Conservation (phyloP, 2,329 filamentous ascomycete genomes). For the Diaporthe amygdali region DNA sequence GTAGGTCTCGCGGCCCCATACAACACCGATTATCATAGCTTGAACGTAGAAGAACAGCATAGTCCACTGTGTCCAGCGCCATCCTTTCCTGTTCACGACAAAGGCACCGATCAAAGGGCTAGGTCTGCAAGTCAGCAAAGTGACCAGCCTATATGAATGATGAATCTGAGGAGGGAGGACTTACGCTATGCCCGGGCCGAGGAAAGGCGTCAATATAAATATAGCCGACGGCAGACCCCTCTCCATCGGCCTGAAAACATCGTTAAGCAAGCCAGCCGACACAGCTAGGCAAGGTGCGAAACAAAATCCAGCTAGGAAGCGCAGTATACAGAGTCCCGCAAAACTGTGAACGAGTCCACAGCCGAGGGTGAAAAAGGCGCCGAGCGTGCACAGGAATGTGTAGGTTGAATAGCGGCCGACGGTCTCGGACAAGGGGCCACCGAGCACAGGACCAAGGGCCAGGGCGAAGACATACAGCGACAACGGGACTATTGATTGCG, state of each 20-base stretch:
- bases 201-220: slow-evolving; percentile 56
- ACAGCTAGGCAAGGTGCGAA: slow-evolving; percentile 55
- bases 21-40: slow-evolving; percentile 39
- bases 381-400: slow-evolving; percentile 48
- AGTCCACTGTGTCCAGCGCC: slow-evolving; percentile 61
- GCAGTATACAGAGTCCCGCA: slow-evolving; percentile 54
- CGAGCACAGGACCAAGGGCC: slow-evolving; percentile 62
- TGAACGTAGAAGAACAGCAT: slow-evolving; percentile 51
- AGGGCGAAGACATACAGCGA: slow-evolving; percentile 66
- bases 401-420: slow-evolving; percentile 62
- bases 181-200: slow-evolving; percentile 58
- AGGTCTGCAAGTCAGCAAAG: not conserved
- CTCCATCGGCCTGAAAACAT: slow-evolving; percentile 49
- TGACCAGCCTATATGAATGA: not conserved
- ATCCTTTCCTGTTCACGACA: slow-evolving; percentile 48
- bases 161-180: slow-evolving; percentile 27
- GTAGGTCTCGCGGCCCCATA: slow-evolving; percentile 60
- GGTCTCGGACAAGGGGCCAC: slow-evolving; percentile 64
- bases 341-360: slow-evolving; percentile 57
- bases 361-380: slow-evolving; percentile 61
- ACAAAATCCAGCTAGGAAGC: slow-evolving; percentile 62
- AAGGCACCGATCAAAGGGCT: slow-evolving; percentile 57
- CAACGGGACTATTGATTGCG: slow-evolving; percentile 62
- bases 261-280: slow-evolving; percentile 53
- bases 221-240: slow-evolving; percentile 49